phyloP scores from a whole-genome alignment of 164 flowering plant species.

The Magnolia sinica region DNA sequence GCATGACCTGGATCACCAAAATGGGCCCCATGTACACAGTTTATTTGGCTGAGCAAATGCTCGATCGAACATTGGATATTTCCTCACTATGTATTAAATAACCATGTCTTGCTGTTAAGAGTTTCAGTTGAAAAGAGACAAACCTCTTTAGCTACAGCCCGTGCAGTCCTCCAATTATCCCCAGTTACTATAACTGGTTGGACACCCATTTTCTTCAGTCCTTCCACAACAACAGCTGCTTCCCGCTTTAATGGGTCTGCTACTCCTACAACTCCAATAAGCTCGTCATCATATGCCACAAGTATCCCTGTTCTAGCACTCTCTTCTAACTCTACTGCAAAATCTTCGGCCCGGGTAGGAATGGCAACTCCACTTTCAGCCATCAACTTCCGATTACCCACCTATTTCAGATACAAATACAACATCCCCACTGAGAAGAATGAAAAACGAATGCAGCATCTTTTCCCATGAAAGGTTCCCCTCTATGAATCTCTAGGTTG shows the following conservation, averaged over 20 bases:
- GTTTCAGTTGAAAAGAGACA: slow-evolving; percentile 4
- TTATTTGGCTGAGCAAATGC: neutral
- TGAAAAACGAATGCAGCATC: neutral
- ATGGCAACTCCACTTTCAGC: slow-evolving; percentile 61
- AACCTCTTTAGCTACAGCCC: slow-evolving; percentile 96
- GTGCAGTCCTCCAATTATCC: slow-evolving; percentile 95
- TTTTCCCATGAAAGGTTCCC: neutral
- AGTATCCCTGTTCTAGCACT: slow-evolving; percentile 89
- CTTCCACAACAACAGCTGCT: slow-evolving; percentile 88
- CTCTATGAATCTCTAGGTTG: neutral
- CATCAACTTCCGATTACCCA: slow-evolving; percentile 84
- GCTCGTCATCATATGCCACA: slow-evolving; percentile 51
- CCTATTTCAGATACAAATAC: slow-evolving; percentile 40
- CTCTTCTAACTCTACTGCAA: slow-evolving; percentile 79
- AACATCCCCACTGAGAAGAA: slow-evolving; percentile 10
- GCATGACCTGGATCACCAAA: neutral
- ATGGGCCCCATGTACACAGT: neutral
- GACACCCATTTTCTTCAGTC: slow-evolving; percentile 85
- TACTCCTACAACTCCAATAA: slow-evolving; percentile 82
- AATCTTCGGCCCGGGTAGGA: slow-evolving; percentile 55
- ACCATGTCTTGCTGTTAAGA: neutral
- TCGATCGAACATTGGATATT: neutral
- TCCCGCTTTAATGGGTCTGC: slow-evolving; percentile 94
- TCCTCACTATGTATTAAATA: neutral
- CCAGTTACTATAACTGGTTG: slow-evolving; percentile 96